Conservation (phyloP, 495 filamentous ascomycete species). For the Penicillium ochrochloron region DNA sequence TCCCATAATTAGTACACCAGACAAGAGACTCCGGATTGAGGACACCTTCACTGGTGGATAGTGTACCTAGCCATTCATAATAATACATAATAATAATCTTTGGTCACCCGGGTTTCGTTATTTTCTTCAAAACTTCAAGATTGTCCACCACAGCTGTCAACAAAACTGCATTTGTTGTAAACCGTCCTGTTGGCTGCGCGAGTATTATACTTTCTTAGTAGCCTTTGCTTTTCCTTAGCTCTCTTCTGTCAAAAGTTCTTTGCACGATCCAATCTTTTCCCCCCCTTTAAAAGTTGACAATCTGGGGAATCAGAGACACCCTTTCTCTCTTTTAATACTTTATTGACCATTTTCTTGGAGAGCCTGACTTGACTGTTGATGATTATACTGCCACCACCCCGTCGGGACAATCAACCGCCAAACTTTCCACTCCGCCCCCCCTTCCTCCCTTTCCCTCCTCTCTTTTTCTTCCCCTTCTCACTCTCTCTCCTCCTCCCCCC, state of each 20-base stretch:
- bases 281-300: background rate
- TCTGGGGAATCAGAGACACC: background rate
- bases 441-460: constrained; percentile 20
- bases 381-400: background rate
- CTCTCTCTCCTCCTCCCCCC: constrained; percentile 21
- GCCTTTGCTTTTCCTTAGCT: background rate
- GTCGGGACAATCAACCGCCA: constrained; percentile 3
- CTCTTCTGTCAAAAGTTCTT: constrained; percentile 2
- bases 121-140: background rate
- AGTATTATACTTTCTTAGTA: constrained; percentile 5
- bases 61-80: background rate
- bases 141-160: background rate
- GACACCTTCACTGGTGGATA: constrained; percentile 1
- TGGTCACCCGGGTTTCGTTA: background rate
- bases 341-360: background rate
- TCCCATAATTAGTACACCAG: background rate
- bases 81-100: background rate
- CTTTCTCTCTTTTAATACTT: background rate
- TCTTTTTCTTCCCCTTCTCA: constrained; percentile 24
- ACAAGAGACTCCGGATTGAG: background rate
- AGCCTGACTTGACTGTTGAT: background rate
- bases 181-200: background rate
- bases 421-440: constrained; percentile 8
- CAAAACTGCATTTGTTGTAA: background rate
- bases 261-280: background rate